Evolutionary conservation across 805 yeast genomes (phyloP).

Genomic region (Maudiozyma pseudohumilis): DNA sequence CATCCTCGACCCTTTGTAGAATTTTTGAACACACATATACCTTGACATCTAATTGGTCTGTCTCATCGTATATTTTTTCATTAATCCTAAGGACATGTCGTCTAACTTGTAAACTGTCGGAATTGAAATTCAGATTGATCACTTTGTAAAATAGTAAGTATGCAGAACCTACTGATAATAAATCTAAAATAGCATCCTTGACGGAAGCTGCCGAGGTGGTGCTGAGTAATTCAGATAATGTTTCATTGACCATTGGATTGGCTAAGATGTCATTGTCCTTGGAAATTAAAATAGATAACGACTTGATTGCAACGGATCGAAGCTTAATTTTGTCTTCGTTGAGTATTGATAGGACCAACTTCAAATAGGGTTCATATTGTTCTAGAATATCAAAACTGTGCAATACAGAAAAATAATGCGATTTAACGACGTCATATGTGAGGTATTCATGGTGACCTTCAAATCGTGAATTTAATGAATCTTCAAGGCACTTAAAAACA

Average conservation of each 20-base stretch:
- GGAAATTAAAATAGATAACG: constrained; percentile 45
- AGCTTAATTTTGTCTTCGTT: constrained; percentile 42
- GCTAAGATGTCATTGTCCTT: constrained; percentile 43
- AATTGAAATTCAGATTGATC: constrained; percentile 37
- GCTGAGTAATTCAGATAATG: constrained; percentile 41
- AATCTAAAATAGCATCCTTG: constrained; percentile 64
- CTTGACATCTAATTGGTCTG: constrained; percentile 27
- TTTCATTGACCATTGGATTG: constrained; percentile 39
- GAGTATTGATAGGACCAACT: constrained; percentile 38
- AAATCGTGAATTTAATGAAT: not conserved
- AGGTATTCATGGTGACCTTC: not conserved
- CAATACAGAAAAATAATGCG: constrained; percentile 16
- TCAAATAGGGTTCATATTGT: constrained; percentile 45
- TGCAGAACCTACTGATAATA: constrained; percentile 36
- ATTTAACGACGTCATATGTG: constrained; percentile 2
- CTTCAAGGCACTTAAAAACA: not conserved
- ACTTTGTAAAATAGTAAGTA: constrained; percentile 37
- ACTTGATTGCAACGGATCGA: constrained; percentile 56
- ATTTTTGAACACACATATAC: constrained; percentile 41
- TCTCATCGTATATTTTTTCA: constrained; percentile 35
- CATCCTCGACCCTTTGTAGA: constrained; percentile 53
- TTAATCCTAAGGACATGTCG: constrained; percentile 49
- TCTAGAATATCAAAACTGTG: constrained; percentile 20
- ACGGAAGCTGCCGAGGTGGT: constrained; percentile 68
- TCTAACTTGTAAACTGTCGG: constrained; percentile 56